Evolutionary conservation across 2,329 filamentous ascomycete genomes (phyloP).

Genomic region (Phialophora verrucosa): DNA sequence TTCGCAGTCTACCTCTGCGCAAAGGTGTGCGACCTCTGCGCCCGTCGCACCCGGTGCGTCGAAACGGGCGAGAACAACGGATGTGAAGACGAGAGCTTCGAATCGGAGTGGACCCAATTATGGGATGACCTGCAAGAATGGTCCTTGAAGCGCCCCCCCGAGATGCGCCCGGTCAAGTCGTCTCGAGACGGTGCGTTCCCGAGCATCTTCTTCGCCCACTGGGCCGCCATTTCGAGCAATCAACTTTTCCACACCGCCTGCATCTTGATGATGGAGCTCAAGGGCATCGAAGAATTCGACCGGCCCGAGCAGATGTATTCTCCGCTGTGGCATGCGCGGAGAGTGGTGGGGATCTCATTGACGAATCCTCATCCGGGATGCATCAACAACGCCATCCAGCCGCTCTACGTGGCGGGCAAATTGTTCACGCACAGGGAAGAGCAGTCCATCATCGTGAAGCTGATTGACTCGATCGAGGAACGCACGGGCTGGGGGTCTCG

Average conservation of each 20-base stretch:
- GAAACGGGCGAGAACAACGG: too few relatives aligned
- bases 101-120: too few relatives aligned
- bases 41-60: too few relatives aligned
- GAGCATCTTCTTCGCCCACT: slow-evolving; percentile 59
- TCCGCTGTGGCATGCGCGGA: slow-evolving; percentile 61
- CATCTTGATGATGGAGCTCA: slow-evolving; percentile 57
- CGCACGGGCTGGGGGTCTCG: slow-evolving; percentile 60
- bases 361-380: slow-evolving; percentile 63
- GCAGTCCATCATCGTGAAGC: slow-evolving; percentile 35
- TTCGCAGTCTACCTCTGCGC: too few relatives aligned
- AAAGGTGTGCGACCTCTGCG: too few relatives aligned
- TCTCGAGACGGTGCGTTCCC: slow-evolving; percentile 47
- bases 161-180: too few relatives aligned
- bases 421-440: slow-evolving; percentile 59
- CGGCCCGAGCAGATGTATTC: neutral
- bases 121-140: too few relatives aligned
- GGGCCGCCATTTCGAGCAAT: slow-evolving; percentile 63
- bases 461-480: too few relatives aligned
- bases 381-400: slow-evolving; percentile 64
- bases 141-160: too few relatives aligned
- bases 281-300: neutral
- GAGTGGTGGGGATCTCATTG: slow-evolving; percentile 62
- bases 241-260: slow-evolving; percentile 64
- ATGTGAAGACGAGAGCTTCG: too few relatives aligned
- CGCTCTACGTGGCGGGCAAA: slow-evolving; percentile 61